phyloP scores from a whole-genome alignment of 371 early-diverging fungal species.

The Coemansia linderi region DNA sequence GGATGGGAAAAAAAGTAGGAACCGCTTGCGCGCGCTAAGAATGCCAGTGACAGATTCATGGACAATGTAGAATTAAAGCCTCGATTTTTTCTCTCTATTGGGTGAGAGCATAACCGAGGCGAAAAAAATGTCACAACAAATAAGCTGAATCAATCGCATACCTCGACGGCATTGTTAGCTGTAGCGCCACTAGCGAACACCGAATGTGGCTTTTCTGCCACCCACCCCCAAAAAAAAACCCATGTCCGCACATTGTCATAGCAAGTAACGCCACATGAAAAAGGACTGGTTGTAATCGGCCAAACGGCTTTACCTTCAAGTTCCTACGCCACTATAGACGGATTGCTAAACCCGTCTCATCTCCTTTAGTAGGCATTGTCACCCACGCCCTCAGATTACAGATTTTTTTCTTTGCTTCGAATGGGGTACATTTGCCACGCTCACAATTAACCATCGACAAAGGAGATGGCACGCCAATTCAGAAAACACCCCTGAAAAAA shows the following conservation, averaged over 20 bases:
- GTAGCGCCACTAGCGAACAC: background rate
- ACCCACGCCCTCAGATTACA: background rate
- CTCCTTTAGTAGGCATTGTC: background rate
- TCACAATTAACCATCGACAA: background rate
- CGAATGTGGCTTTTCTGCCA: background rate
- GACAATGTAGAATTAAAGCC: constrained; percentile 1
- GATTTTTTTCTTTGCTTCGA: background rate
- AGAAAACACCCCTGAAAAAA: background rate
- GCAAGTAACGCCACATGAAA: background rate
- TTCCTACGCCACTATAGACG: background rate
- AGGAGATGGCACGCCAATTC: background rate
- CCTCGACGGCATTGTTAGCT: background rate
- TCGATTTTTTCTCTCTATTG: background rate
- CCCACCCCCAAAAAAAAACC: background rate
- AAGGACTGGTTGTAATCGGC: background rate
- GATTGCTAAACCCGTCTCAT: background rate
- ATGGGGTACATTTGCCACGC: background rate
- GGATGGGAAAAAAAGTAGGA: background rate
- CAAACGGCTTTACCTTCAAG: background rate
- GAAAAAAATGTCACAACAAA: background rate
- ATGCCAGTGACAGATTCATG: background rate
- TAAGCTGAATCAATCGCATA: background rate
- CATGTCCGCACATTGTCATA: background rate
- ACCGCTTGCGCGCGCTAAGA: background rate
- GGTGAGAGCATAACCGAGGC: background rate